Evolutionary conservation across 495 filamentous ascomycete species (phyloP), one percentile per base, ranked within the genome.

Genomic region (Penicillium lividum): DNA sequence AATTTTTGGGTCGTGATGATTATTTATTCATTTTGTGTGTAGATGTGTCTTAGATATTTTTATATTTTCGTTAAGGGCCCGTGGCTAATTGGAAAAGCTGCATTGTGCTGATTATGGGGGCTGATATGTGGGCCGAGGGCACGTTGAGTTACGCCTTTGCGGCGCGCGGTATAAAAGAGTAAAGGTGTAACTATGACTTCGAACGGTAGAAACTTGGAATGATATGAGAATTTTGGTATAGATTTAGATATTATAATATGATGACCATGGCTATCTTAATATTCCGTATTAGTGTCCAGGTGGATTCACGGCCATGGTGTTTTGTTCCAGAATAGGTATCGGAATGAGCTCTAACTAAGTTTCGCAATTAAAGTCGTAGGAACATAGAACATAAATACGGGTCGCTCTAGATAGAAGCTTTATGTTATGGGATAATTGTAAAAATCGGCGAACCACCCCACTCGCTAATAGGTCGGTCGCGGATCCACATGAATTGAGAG

Each of bases 201-300:
- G n/a, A n/a, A n/a, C n/a, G n/a, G n/a, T n/a, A n/a, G n/a, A n/a
- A n/a, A n/a, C n/a, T n/a, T n/a, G n/a, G n/a, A 10, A 38, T 15
- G 34, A 38, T 38, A 38, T 7, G n/a, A 5, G 15, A 40, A 40
- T 40, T 40, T 34, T 40, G 3, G 36, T 15, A 40, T 40, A 40
- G 15, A 15, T 53, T 42, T 42, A 38, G 25, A 42, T 34, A 53
- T 38, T 53, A 53, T 51, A 33, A 51, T 8, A 46, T 40, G 36
- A 40, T 40, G 1, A 16, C 13, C 36, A n/a, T 40, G 36, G 11
- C 15, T 15, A 40, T 2, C 13, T 5, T 40, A n/a, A n/a, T 16
- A n/a, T n/a, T 40, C 13, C 11, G 15, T n/a, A 11, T 3, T 11
- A 11, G n/a, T 40, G n/a, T 15, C 36, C 13, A 40, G 36, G 0